Conservation (phyloP, 1,284 basidiomycete genomes). For the Tetrapyrgos nigripes region DNA sequence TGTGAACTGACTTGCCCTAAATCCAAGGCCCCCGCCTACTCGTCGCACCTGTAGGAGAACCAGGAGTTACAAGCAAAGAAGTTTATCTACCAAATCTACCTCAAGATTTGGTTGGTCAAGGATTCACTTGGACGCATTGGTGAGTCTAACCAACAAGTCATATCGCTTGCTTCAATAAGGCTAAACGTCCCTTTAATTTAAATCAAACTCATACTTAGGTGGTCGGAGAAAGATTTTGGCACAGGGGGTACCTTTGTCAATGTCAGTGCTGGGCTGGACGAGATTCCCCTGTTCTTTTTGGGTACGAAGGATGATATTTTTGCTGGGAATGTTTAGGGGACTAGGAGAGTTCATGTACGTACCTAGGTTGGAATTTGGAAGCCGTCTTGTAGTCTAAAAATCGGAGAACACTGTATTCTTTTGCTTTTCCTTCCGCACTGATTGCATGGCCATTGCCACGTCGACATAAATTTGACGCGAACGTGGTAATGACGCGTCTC, state of each 20-base stretch:
- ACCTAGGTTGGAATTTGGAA: too few species aligned
- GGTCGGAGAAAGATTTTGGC: slow-evolving; percentile 41
- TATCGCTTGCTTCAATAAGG: not conserved
- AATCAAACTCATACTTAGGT: slow-evolving; percentile 30
- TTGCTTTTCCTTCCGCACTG: too few species aligned
- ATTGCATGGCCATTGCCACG: too few species aligned
- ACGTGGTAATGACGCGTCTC: too few species aligned
- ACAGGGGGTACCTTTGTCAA: slow-evolving; percentile 37
- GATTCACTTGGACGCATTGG: slow-evolving; percentile 45
- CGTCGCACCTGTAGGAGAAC: slow-evolving; percentile 41
- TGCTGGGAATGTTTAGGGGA: slow-evolving; percentile 34
- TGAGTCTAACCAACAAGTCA: too few species aligned
- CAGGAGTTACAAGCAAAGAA: slow-evolving; percentile 36
- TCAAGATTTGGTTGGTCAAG: slow-evolving; percentile 23
- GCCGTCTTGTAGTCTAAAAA: too few species aligned
- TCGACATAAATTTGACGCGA: too few species aligned
- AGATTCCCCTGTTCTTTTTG: slow-evolving; percentile 48
- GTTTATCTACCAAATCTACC: slow-evolving; percentile 44
- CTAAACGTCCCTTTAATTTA: not conserved
- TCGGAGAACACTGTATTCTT: too few species aligned
- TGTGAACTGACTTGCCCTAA: not conserved
- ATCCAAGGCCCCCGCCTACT: slow-evolving; percentile 40
- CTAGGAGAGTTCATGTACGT: not conserved
- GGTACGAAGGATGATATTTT: slow-evolving; percentile 41
- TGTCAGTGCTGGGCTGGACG: slow-evolving; percentile 39